Base-by-base conservation (phyloP, 2,329 filamentous ascomycete species). In the Aspergillus calidoustus region DNA sequence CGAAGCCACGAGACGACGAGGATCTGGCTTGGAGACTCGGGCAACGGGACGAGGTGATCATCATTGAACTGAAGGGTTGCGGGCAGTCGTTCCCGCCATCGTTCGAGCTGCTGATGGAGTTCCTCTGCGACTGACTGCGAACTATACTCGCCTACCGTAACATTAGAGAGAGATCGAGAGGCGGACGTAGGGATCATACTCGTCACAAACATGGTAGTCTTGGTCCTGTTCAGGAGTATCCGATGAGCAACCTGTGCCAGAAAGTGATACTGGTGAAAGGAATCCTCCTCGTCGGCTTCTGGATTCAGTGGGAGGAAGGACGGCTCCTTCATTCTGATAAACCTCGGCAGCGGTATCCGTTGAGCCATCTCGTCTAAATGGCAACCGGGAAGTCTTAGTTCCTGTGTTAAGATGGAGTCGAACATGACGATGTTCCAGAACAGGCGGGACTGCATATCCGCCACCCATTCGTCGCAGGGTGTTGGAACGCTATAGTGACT, bases 341-440 rank as follows among this genome's bases (percentile, higher is more conserved):
- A 53, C 50, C 13, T 53, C 2, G 50, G 50, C 11, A 53, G 22
- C 5, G 50, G 50, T 0, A 53, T 34, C 3, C 50, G 50, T 9
- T 53, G 50, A 13, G 50, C 19, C 19, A 53, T 31, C 11, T 53
- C 50, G 19, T 53, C 50, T 4, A 53, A 31, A 13, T 53, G 50
- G 19, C 50, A n/a, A 41, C 50, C 50, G 4, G 31, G 31, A 8
- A 53, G 31, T 9, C 15, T 23, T 8, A 53, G 19, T 15, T 53
- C 50, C 31, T 53, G 50, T 19, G 50, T 11, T 34, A 43, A 22
- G 34, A 53, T 53, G 8, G 31, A 19, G 31, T 53, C 50, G 13
- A 53, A 53, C 50, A 53, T 53, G 50, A 53, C 19, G 19, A 34
- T 9, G 17, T 53, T 53, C 50, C 50, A 53, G 50, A 53, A 53